phyloP scores from a whole-genome alignment of 2,329 filamentous ascomycete genomes.

The Epichloe sibirici region DNA sequence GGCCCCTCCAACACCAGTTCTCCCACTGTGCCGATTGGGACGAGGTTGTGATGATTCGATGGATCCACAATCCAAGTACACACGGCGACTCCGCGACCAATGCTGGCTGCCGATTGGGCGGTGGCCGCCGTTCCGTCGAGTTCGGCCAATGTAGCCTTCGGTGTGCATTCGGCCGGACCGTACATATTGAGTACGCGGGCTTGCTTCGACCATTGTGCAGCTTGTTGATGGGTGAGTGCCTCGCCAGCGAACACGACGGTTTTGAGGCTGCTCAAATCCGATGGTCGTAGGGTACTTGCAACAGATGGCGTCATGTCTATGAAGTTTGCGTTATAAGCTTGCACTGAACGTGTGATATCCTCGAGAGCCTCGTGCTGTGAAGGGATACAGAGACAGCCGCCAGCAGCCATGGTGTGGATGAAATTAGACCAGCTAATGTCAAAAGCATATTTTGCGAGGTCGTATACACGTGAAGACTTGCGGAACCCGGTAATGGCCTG shows the following conservation, averaged over 20 bases:
- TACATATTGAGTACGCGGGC: slow-evolving; percentile 12
- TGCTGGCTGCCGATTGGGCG: not conserved
- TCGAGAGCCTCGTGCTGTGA: slow-evolving; percentile 11
- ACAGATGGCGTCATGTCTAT: slow-evolving; percentile 5
- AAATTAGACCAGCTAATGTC: slow-evolving; percentile 38
- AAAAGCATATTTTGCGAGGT: slow-evolving; percentile 36
- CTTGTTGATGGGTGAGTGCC: not conserved
- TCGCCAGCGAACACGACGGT: slow-evolving; percentile 3
- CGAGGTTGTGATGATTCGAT: slow-evolving; percentile 10
- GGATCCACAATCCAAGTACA: slow-evolving; percentile 15
- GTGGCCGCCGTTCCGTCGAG: not conserved
- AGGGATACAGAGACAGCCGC: slow-evolving; percentile 38
- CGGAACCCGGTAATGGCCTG: slow-evolving; percentile 6
- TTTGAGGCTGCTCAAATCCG: not conserved
- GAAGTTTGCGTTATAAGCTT: not conserved
- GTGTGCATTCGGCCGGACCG: slow-evolving; percentile 8
- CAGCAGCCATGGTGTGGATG: slow-evolving; percentile 33
- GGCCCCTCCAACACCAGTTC: slow-evolving; percentile 18
- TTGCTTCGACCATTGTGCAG: slow-evolving; percentile 2
- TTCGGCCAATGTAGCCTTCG: slow-evolving; percentile 1
- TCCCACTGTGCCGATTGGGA: slow-evolving; percentile 12
- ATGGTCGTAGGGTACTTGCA: not conserved
- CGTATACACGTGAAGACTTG: slow-evolving; percentile 20
- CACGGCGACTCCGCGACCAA: slow-evolving; percentile 4
- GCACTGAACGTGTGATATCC: not conserved